Evolutionary conservation across 2,329 filamentous ascomycete species (phyloP).

Genomic region (Penicillium frequentans): DNA sequence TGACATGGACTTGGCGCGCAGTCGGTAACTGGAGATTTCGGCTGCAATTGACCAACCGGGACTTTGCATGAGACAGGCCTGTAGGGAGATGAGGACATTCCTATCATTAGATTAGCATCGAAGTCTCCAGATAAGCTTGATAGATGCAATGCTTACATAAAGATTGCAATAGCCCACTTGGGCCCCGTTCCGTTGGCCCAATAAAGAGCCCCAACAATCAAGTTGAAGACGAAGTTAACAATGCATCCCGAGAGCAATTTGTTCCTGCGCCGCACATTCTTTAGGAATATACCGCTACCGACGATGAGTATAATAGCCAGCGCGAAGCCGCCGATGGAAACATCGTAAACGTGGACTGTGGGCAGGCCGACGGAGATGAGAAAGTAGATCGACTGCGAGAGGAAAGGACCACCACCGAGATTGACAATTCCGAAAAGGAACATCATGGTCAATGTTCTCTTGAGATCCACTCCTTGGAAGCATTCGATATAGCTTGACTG

Average conservation of each 20-base stretch:
- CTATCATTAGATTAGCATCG: neutral
- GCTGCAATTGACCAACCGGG: conserved; percentile 9
- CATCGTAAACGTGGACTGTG: conserved; percentile 14
- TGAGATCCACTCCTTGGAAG: conserved; percentile 14
- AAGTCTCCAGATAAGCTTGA: neutral
- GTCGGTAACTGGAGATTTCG: conserved; percentile 8
- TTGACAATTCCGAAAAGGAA: conserved; percentile 14
- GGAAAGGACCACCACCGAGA: conserved; percentile 12
- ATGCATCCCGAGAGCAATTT: neutral
- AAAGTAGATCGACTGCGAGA: conserved; percentile 21
- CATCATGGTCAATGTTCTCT: conserved; percentile 15
- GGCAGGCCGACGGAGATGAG: conserved; percentile 16
- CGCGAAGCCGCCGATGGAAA: conserved; percentile 18
- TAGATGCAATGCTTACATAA: conserved; percentile 10
- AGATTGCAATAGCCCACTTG: conserved; percentile 12
- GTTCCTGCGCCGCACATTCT: neutral
- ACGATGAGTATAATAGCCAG: conserved; percentile 13
- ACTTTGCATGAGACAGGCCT: conserved; percentile 8
- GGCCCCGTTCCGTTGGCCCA: conserved; percentile 8
- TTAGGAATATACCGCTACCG: neutral
- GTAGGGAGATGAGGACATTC: conserved; percentile 10
- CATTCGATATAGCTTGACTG: conserved; percentile 11
- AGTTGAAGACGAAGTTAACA: conserved; percentile 10
- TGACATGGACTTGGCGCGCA: conserved; percentile 9
- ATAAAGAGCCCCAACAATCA: conserved; percentile 13